Percentiles rank a stretch among this genome's conserved stretches.
Evolutionary conservation across 495 filamentous ascomycete species (phyloP).

Genomic region (Articulospora tetracladia): DNA sequence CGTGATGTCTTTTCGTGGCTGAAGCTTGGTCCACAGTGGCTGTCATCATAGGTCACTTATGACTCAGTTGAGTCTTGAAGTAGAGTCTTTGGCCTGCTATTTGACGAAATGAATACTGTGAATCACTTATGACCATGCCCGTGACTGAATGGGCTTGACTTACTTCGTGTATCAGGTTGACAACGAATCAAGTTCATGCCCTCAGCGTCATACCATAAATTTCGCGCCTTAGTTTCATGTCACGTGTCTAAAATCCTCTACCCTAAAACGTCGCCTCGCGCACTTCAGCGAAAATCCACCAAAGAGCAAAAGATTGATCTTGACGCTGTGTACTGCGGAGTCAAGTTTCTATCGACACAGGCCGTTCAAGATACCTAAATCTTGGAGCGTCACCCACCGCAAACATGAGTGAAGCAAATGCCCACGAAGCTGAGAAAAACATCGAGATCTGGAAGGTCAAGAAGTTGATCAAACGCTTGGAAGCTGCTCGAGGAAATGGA

Average conservation of each 20-base stretch:
- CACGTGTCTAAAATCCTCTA: too few species aligned
- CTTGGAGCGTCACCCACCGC: slow-evolving; percentile 25
- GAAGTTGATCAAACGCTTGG: slow-evolving; percentile 95
- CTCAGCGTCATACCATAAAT: too few species aligned
- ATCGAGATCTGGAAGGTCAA: slow-evolving; percentile 86
- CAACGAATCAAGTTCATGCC: too few species aligned
- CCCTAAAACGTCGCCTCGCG: too few species aligned
- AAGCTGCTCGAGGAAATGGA: slow-evolving; percentile 89
- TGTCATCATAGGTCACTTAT: too few species aligned
- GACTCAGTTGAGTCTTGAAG: neutral
- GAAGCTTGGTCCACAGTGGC: too few species aligned
- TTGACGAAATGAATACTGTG: neutral
- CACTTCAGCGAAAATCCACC: neutral
- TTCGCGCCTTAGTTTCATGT: too few species aligned
- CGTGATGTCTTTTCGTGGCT: too few species aligned
- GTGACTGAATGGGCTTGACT: too few species aligned
- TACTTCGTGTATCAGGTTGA: too few species aligned
- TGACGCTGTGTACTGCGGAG: slow-evolving; percentile 21
- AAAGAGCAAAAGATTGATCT: slow-evolving; percentile 16
- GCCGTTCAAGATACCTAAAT: slow-evolving; percentile 2
- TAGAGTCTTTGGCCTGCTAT: neutral
- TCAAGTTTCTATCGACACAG: slow-evolving; percentile 17
- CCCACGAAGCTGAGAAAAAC: slow-evolving; percentile 96
- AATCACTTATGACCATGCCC: neutral
- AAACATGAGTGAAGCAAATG: slow-evolving; percentile 79